These are phyloP conservation scores for Hypoxylon sp. DNA, from an alignment of 2,329 filamentous ascomycete genomes.

Conservation along the genomic window DNA sequence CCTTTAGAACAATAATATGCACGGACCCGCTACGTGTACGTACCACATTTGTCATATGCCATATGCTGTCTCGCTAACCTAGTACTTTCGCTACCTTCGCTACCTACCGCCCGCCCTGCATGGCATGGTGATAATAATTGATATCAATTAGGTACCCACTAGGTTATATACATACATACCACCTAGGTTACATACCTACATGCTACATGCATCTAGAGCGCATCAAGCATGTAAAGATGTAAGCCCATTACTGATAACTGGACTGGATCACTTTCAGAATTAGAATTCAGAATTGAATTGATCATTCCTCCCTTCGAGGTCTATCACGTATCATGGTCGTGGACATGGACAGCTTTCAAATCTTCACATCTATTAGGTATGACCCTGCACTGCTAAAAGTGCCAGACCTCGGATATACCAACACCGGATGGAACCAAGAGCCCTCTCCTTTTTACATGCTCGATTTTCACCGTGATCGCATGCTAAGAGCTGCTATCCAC, in stretches of 20 bases:
- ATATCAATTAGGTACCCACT: constrained; percentile 15
- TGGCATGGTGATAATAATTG: not conserved
- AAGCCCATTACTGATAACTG: too few relatives aligned
- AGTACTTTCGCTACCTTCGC: too few relatives aligned
- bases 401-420: constrained; percentile 52
- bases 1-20: constrained; percentile 7
- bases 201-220: not conserved
- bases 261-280: too few relatives aligned
- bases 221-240: not conserved
- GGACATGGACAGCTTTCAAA: constrained; percentile 62
- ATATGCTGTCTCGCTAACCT: too few relatives aligned
- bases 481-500: constrained; percentile 71
- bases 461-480: constrained; percentile 79
- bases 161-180: too few relatives aligned
- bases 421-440: constrained; percentile 65
- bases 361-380: constrained; percentile 80
- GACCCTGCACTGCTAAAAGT: constrained; percentile 68
- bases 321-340: too few relatives aligned
- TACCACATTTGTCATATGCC: constrained; percentile 31
- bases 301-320: too few relatives aligned
- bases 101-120: too few relatives aligned
- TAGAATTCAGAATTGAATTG: too few relatives aligned
- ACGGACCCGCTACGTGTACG: constrained; percentile 23
- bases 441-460: constrained; percentile 82
- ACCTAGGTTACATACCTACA: too few relatives aligned